Percentiles rank a stretch among this genome's conserved stretches.
Conservation (phyloP, 1,284 basidiomycete genomes). For the Pterulicium gracile region DNA sequence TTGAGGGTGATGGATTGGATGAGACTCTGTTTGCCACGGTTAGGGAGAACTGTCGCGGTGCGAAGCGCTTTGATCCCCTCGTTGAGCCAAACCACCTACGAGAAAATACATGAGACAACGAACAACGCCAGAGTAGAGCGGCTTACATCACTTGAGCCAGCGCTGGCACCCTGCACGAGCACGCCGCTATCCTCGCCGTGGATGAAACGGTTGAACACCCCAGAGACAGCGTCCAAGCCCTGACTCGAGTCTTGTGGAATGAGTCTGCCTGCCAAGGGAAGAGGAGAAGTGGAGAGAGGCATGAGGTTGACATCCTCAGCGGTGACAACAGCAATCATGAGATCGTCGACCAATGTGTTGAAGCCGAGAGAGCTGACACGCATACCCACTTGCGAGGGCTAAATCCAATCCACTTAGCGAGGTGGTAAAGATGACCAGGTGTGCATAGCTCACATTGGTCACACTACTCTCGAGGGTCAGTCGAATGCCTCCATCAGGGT, state of each 20-base stretch:
- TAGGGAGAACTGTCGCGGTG: slow-evolving; percentile 53
- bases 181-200: slow-evolving; percentile 57
- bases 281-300: slow-evolving; percentile 19
- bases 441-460: slow-evolving; percentile 41
- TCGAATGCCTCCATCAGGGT: slow-evolving; percentile 67
- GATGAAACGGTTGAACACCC: slow-evolving; percentile 66
- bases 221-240: slow-evolving; percentile 52
- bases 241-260: slow-evolving; percentile 44
- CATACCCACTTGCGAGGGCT: slow-evolving; percentile 75
- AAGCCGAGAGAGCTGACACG: slow-evolving; percentile 54
- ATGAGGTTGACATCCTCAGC: slow-evolving; percentile 37
- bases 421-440: slow-evolving; percentile 5
- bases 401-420: slow-evolving; percentile 1
- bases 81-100: slow-evolving; percentile 64
- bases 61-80: slow-evolving; percentile 62
- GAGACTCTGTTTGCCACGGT: slow-evolving; percentile 49
- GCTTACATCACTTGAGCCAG: slow-evolving; percentile 48
- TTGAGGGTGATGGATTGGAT: slow-evolving; percentile 61
- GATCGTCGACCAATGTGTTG: slow-evolving; percentile 41
- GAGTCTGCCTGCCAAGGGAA: slow-evolving; percentile 50
- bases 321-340: slow-evolving; percentile 50
- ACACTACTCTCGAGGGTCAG: slow-evolving; percentile 54
- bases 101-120: slow-evolving; percentile 1
- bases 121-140: not conserved
- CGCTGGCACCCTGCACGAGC: slow-evolving; percentile 50